Percentiles rank a stretch among this genome's conserved stretches.
phyloP scores from a whole-genome alignment of 1,284 basidiomycete genomes.

The Fomes fomentarius region DNA sequence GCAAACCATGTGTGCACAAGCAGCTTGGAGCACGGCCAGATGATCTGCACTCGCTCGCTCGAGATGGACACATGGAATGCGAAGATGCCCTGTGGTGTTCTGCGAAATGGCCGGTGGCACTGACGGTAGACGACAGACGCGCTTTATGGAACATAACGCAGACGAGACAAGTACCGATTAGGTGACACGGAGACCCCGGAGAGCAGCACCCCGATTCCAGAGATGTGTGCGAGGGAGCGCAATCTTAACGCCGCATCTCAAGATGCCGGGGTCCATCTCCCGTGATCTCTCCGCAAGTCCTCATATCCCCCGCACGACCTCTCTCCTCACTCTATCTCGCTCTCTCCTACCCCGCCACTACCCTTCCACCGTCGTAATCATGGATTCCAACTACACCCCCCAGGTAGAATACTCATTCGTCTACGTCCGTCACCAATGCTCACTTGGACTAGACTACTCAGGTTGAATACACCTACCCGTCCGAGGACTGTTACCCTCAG shows the following conservation, averaged over 20 bases:
- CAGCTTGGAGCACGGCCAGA: no score
- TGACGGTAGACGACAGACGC: neutral
- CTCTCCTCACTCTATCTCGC: neutral
- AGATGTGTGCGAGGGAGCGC: slow-evolving; percentile 1
- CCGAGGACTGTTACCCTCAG: slow-evolving; percentile 1
- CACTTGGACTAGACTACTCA: neutral
- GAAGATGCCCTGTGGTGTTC: no score
- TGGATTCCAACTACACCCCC: neutral
- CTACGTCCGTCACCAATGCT: slow-evolving; percentile 4
- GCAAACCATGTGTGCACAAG: no score
- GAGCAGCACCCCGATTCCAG: slow-evolving; percentile 17
- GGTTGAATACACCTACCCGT: slow-evolving; percentile 5
- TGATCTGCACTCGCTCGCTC: no score
- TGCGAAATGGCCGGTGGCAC: neutral
- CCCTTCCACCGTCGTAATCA: neutral
- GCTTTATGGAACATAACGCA: neutral
- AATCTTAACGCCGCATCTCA: slow-evolving; percentile 29
- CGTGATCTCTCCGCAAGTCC: slow-evolving; percentile 2
- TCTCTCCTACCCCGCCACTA: neutral
- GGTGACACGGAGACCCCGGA: slow-evolving; percentile 1
- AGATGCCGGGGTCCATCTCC: slow-evolving; percentile 18
- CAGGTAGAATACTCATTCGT: slow-evolving; percentile 12
- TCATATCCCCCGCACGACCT: slow-evolving; percentile 2
- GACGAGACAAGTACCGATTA: neutral
- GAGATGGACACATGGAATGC: neutral